Conservation (phyloP, 495 filamentous ascomycete species). For the Hypoxylon cercidicola region DNA sequence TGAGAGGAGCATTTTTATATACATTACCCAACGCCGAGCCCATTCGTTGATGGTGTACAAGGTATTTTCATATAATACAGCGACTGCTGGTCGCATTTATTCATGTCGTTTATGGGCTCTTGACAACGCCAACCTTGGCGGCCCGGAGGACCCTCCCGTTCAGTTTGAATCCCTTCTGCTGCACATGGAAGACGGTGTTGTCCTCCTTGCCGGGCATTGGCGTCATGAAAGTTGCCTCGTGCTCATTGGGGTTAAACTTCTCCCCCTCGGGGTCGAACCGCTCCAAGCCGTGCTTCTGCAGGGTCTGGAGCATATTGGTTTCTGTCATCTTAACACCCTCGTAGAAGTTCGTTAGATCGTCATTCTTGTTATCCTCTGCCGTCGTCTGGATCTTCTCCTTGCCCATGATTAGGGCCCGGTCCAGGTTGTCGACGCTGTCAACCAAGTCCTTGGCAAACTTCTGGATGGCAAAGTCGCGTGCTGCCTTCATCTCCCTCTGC, state of each 20-base stretch:
- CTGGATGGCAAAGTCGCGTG: slow-evolving; percentile 93
- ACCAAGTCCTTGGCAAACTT: slow-evolving; percentile 93
- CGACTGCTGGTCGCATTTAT: slow-evolving; percentile 17
- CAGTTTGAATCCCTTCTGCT: slow-evolving; percentile 93
- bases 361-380: slow-evolving; percentile 64
- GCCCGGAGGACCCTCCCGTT: slow-evolving; percentile 91
- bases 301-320: slow-evolving; percentile 82
- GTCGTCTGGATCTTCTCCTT: slow-evolving; percentile 70
- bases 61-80: slow-evolving; percentile 38
- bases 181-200: slow-evolving; percentile 87
- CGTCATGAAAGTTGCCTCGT: slow-evolving; percentile 95
- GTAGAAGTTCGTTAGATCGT: slow-evolving; percentile 82
- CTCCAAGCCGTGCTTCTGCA: slow-evolving; percentile 94
- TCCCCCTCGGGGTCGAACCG: slow-evolving; percentile 82
- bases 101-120: slow-evolving; percentile 55
- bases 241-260: slow-evolving; percentile 93
- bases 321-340: slow-evolving; percentile 95
- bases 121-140: slow-evolving; percentile 94
- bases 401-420: slow-evolving; percentile 89
- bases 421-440: slow-evolving; percentile 95
- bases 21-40: slow-evolving; percentile 47
- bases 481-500: slow-evolving; percentile 85
- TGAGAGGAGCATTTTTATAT: slow-evolving; percentile 64
- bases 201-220: slow-evolving; percentile 85
- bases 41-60: slow-evolving; percentile 45